These are phyloP conservation scores for Lignosus rhinocerotis DNA, from an alignment of 1,284 basidiomycete genomes.

Conservation along the genomic window DNA sequence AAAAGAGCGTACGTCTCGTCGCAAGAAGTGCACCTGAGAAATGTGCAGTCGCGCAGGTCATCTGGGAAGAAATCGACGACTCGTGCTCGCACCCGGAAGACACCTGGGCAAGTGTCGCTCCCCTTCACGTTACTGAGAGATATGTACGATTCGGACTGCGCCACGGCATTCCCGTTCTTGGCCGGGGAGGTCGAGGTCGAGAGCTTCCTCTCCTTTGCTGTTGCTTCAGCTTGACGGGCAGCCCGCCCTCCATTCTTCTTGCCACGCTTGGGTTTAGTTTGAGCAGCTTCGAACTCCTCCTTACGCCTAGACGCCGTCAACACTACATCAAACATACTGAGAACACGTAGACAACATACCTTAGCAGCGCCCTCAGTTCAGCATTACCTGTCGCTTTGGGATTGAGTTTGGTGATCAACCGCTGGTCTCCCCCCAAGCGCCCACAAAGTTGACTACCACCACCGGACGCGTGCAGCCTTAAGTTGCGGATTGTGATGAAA, in stretches of 20 bases:
- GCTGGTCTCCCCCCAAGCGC: constrained; percentile 56
- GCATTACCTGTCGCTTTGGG: constrained; percentile 34
- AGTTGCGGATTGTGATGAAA: constrained; percentile 50
- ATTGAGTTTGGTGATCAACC: constrained; percentile 49
- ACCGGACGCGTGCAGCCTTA: constrained; percentile 45
- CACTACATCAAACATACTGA: not conserved
- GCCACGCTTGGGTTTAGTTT: constrained; percentile 10
- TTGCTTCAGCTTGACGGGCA: constrained; percentile 10
- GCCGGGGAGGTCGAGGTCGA: not conserved
- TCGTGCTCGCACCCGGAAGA: constrained; percentile 49
- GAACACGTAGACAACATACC: constrained; percentile 22
- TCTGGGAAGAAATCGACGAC: constrained; percentile 58
- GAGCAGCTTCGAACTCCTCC: constrained; percentile 21
- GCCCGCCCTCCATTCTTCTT: constrained; percentile 11
- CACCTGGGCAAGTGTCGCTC: constrained; percentile 36
- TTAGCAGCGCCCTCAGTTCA: constrained; percentile 33
- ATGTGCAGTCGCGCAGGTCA: constrained; percentile 46
- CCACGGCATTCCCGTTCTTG: constrained; percentile 1
- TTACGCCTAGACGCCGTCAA: constrained; percentile 28
- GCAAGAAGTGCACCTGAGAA: constrained; percentile 54
- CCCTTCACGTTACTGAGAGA: constrained; percentile 44
- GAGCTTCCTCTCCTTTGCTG: not conserved
- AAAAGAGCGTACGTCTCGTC: constrained; percentile 42
- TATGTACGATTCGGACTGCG: constrained; percentile 10
- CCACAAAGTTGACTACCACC: constrained; percentile 40